A percentile compares a stretch with the other conserved stretches of the same genome.
phyloP scores from a whole-genome alignment of 164 flowering plant genomes.

The Magnolia changhungtana region DNA sequence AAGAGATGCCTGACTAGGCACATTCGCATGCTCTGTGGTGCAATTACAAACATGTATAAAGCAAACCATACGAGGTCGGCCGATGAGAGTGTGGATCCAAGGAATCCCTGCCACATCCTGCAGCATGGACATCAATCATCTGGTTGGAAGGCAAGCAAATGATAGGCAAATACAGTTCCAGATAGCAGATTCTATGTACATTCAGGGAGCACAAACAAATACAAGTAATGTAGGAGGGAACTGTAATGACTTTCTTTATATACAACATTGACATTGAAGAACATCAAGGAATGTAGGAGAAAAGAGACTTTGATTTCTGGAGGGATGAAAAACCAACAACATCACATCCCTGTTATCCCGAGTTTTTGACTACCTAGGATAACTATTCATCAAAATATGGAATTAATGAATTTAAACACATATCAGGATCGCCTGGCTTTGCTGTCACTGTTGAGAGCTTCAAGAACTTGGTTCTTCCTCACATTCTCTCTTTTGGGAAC shows the following conservation, averaged over 20 bases:
- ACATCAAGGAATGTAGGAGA: not conserved
- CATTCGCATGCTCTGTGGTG: conserved; percentile 81
- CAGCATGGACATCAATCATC: conserved; percentile 10
- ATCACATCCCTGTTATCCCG: not conserved
- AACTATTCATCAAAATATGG: no score
- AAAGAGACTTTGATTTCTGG: not conserved
- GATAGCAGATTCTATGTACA: not conserved
- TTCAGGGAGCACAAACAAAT: not conserved
- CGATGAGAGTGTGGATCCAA: conserved; percentile 86
- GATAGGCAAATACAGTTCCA: not conserved
- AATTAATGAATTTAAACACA: no score
- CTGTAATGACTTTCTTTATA: not conserved
- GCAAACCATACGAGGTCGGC: conserved; percentile 76
- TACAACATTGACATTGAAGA: not conserved
- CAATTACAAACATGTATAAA: conserved; percentile 85
- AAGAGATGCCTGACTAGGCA: conserved; percentile 73
- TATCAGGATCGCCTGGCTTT: no score
- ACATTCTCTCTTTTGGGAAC: no score
- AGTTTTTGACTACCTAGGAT: not conserved
- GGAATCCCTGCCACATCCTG: conserved; percentile 99
- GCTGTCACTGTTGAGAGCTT: no score
- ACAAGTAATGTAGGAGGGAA: no score
- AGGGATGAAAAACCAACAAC: not conserved
- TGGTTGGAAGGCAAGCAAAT: not conserved
- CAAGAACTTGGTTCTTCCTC: no score